Conservation (phyloP, 2,329 filamentous ascomycete genomes). For the Thelonectria rubi region DNA sequence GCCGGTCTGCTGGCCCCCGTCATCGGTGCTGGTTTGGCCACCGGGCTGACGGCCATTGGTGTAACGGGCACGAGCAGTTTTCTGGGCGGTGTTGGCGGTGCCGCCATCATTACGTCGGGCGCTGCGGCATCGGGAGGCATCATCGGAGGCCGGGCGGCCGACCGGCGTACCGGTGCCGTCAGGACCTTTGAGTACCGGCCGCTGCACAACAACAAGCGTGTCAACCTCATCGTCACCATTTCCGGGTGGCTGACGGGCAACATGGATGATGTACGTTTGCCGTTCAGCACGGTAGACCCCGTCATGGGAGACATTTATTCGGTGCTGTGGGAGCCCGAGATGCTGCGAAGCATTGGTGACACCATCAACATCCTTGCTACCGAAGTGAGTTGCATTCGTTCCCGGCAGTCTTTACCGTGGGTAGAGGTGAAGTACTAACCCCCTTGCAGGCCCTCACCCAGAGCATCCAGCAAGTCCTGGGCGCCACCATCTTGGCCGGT, state of each 20-base stretch:
- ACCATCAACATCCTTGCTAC: conserved; percentile 98
- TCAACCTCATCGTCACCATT: conserved; percentile 94
- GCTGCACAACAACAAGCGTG: conserved; percentile 95
- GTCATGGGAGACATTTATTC: conserved; percentile 99
- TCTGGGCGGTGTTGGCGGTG: conserved; percentile 88
- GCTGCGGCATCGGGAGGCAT: conserved; percentile 87
- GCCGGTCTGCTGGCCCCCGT: conserved; percentile 91
- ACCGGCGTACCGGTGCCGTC: conserved; percentile 87
- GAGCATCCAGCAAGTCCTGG: conserved; percentile 93
- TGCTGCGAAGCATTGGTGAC: conserved; percentile 97
- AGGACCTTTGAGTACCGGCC: conserved; percentile 97
- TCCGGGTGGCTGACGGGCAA: conserved; percentile 99
- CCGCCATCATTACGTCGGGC: conserved; percentile 90
- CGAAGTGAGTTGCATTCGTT: conserved; percentile 70
- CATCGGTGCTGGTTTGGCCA: conserved; percentile 92
- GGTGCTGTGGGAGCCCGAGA: conserved; percentile 96
- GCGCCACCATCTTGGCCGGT: conserved; percentile 85
- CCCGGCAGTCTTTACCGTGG: not conserved
- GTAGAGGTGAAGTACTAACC: conserved; percentile 1
- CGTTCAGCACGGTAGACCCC: conserved; percentile 95
- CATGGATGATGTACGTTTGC: conserved; percentile 93
- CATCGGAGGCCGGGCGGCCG: conserved; percentile 86
- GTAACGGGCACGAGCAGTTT: conserved; percentile 90
- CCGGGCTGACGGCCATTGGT: conserved; percentile 94
- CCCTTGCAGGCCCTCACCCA: conserved; percentile 83